Base-by-base conservation (phyloP, 768 basidiomycete genomes). In the Brasilioporus rufonigricans region DNA sequence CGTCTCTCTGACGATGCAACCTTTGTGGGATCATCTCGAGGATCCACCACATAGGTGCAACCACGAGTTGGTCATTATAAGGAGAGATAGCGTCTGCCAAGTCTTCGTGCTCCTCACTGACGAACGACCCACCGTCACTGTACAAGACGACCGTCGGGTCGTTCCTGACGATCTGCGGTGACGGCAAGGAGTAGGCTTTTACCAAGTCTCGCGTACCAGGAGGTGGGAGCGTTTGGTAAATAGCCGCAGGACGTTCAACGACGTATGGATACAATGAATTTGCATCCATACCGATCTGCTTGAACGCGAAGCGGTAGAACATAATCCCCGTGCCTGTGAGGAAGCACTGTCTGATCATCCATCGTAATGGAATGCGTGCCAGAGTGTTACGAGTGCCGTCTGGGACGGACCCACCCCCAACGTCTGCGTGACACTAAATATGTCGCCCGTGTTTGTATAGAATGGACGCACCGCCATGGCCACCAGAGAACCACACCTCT, bases 401-500 rank as follows among this genome's bases (percentile, higher is more conserved):
- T 32, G 60, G 57, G 12, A 84, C 83, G 2, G 83, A 82, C 4
- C 87, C 88, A 19, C 90, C 90, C 2, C 91, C 90, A 19, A 92
- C 79, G 60, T 91, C 88, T 89, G 48, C 16, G 38, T 45, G 44
- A 45, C 13, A 36, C 26, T 44, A 33, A 53, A 50, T 47, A 50
- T 3, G 19, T 13, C 27, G 13, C 21, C 3, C 18, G 4, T 27
- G 19, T 31, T 41, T 11, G 19, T 24, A 24, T 16, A 16, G 33
- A 38, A 38, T 7, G 26, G 27, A 70, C 77, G 26, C 59, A 87
- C 89, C 87, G 43, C 81, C 81, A 58, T 91, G 89, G 60, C 79
- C 82, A 0, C 89, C 89, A 4, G 87, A 68, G 60, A 91, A 92
- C 89, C 90, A 91, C 1, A 92, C 89, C 59, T 92, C 89, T 47